A percentile compares a stretch with the other conserved stretches of the same genome.
These are phyloP conservation scores for Canna indica DNA, from an alignment of 176 grass and related monocot genomes.

Conservation along the genomic window DNA sequence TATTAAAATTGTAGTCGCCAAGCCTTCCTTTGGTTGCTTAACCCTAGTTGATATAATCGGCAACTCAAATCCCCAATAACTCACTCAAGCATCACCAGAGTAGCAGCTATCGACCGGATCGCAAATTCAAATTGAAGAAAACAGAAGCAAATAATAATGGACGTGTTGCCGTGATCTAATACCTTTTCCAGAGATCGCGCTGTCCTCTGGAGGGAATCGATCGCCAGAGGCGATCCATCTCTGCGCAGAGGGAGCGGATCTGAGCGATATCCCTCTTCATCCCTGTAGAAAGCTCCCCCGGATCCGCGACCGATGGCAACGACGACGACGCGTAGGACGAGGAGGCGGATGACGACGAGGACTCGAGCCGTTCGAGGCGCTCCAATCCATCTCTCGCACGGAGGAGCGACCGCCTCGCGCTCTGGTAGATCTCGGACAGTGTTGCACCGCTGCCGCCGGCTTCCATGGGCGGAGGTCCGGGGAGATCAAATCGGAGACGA, in stretches of 20 bases:
- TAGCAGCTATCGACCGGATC: not conserved
- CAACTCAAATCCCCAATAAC: not conserved
- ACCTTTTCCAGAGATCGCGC: conserved; percentile 98
- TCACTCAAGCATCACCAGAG: not conserved
- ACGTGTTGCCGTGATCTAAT: not conserved
- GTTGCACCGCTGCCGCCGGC: conserved; percentile 44
- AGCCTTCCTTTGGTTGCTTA: not conserved
- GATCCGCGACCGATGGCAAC: conserved; percentile 25
- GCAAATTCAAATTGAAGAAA: not conserved
- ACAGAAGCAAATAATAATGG: not conserved
- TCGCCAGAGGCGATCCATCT: conserved; percentile 94
- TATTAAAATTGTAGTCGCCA: not conserved
- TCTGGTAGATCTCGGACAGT: conserved; percentile 94
- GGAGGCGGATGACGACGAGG: conserved; percentile 46
- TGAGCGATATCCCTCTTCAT: conserved; percentile 62
- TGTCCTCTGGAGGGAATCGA: conserved; percentile 70
- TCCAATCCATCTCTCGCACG: conserved; percentile 53
- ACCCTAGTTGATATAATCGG: not conserved
- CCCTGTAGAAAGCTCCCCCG: conserved; percentile 29
- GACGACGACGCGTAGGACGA: conserved; percentile 7
- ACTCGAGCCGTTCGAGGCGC: conserved; percentile 59
- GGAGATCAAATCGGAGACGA: not conserved
- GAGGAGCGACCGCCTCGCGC: conserved; percentile 54
- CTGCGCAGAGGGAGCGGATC: conserved; percentile 82
- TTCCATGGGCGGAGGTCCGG: conserved; percentile 26